phyloP scores from a whole-genome alignment of 805 yeast species.

The Candida pseudofarinosa region DNA sequence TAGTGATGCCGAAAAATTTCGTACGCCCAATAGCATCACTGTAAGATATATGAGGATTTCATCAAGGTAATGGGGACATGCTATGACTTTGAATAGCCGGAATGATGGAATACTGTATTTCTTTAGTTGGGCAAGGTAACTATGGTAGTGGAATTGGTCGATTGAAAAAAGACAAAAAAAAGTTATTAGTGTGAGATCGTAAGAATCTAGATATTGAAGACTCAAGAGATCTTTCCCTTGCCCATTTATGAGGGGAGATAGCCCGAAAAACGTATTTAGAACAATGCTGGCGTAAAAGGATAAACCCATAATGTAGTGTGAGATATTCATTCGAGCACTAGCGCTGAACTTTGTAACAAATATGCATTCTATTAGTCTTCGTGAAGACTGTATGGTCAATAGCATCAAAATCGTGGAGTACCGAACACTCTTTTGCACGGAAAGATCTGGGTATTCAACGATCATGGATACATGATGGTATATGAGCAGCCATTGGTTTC shows the following conservation, averaged over 20 bases:
- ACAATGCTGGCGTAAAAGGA: conserved; percentile 52
- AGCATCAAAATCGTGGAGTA: conserved; percentile 19
- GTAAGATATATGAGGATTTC: conserved; percentile 55
- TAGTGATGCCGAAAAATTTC: conserved; percentile 11
- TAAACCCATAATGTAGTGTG: conserved; percentile 65
- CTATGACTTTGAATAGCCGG: conserved; percentile 46
- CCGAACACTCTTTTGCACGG: not conserved
- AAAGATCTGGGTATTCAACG: not conserved
- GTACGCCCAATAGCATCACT: conserved; percentile 17
- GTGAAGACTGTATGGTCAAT: conserved; percentile 44
- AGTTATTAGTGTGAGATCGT: conserved; percentile 24
- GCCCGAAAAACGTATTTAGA: conserved; percentile 25
- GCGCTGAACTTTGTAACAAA: conserved; percentile 44
- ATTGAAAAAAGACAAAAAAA: conserved; percentile 47
- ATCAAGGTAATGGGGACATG: conserved; percentile 69
- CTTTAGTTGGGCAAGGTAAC: conserved; percentile 41
- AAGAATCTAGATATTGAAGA: conserved; percentile 8
- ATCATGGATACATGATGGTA: too few species aligned
- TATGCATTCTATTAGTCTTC: conserved; percentile 55
- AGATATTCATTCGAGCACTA: conserved; percentile 54
- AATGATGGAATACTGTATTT: conserved; percentile 56
- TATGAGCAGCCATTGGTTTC: too few species aligned
- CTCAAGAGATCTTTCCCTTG: not conserved
- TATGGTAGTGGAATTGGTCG: conserved; percentile 53
- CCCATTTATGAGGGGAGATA: conserved; percentile 11